Evolutionary conservation across 352 stramenopile genomes (phyloP), one percentile per base, ranked within the genome.

Genomic region (Pythium vanterpoolii): DNA sequence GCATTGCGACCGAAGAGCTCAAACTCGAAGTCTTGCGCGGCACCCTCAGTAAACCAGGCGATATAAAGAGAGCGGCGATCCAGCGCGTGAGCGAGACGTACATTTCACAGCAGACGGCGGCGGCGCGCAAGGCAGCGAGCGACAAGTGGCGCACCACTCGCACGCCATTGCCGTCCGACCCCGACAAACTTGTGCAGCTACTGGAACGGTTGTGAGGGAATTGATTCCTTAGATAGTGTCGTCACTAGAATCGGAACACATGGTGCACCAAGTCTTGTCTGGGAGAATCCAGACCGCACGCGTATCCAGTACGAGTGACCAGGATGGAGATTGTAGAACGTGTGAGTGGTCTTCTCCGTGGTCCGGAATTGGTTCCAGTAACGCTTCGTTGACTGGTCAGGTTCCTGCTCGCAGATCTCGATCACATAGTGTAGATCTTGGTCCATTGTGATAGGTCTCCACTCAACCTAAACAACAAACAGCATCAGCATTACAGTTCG

Each of bases 1-100:
- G 57, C 3, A 52, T 63, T 4, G 75, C 70, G 5, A 78, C 64
- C 0, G 73, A 75, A 8, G 71, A 87, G 42, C 51, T 89, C 60
- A 89, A 88, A 40, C 58, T 73, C 5, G 66, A 75, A 0, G 62
- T 88, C 6, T 68, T 79, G 36, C 73, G 53, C 13, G 78, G 80
- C 1, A 73, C 63, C 24, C 56, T 85, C 21, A 38, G 60, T n/a
- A 88, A 87, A 40, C 73, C 83, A 7, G 81, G 83, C 49, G 79
- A 87, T 43, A 58, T 86, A 10, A 86, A 84, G 53, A 63, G 70
- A 27, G 75, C 69, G 3, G 79, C 66, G 26, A 62, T 51, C 21
- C 54, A 76, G 10, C 70, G 62, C 23, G 60, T 76, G 5, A 42
- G 71, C 19, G 79, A 89, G n/a, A 50, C 64, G 1, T 86, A 75